Percentiles rank a stretch among this genome's conserved stretches.
Evolutionary conservation across 1,284 basidiomycete genomes (phyloP).

Genomic region (Schizophyllum commune): DNA sequence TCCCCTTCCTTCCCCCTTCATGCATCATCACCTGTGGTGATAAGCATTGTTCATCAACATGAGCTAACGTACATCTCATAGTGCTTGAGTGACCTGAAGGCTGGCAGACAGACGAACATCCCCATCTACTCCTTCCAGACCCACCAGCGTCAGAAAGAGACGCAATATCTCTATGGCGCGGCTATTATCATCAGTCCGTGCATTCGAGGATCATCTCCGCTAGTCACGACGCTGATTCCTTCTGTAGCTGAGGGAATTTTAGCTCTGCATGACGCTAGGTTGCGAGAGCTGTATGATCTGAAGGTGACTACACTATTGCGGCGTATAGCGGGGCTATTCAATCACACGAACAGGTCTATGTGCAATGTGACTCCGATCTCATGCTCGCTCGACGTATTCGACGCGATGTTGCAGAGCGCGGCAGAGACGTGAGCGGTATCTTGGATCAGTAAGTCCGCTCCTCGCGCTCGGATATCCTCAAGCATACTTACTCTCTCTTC

Average conservation of each 20-base stretch:
- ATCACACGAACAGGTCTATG: slow-evolving; percentile 49
- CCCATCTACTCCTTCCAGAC: slow-evolving; percentile 92
- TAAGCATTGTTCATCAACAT: background rate
- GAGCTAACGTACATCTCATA: slow-evolving; percentile 22
- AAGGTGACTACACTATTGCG: slow-evolving; percentile 49
- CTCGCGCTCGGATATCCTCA: background rate
- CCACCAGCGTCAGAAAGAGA: slow-evolving; percentile 83
- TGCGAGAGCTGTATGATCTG: slow-evolving; percentile 84
- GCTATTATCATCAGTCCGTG: slow-evolving; percentile 81
- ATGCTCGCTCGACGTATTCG: slow-evolving; percentile 93
- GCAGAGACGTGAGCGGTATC: slow-evolving; percentile 79
- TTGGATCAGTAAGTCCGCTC: slow-evolving; percentile 68
- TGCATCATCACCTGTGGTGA: background rate
- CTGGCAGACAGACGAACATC: slow-evolving; percentile 76
- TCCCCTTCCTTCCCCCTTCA: slow-evolving; percentile 2
- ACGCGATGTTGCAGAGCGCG: slow-evolving; percentile 85
- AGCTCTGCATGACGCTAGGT: slow-evolving; percentile 72
- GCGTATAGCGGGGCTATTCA: slow-evolving; percentile 1
- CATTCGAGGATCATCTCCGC: background rate
- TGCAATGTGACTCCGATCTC: slow-evolving; percentile 90
- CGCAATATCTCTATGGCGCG: slow-evolving; percentile 91
- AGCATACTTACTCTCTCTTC: slow-evolving; percentile 4
- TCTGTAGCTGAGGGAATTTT: slow-evolving; percentile 83
- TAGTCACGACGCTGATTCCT: slow-evolving; percentile 1
- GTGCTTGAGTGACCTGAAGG: slow-evolving; percentile 82